Evolutionary conservation across 306 rosid genomes (phyloP).

Genomic region (Styphnolobium japonicum): DNA sequence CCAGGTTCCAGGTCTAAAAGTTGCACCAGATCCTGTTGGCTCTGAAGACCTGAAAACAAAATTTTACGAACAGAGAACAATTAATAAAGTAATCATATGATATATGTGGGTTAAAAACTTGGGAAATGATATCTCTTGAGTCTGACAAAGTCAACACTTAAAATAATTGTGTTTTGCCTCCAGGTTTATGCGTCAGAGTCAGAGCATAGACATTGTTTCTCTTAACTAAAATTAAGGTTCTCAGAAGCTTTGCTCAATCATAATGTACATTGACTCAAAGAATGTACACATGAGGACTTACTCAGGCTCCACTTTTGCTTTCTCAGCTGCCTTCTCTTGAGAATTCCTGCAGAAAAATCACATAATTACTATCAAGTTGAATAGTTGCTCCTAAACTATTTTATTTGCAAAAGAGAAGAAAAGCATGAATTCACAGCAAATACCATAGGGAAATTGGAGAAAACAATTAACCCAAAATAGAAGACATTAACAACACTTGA

Average conservation of each 20-base stretch:
- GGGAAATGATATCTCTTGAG: conserved; percentile 7
- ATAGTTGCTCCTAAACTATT: neutral
- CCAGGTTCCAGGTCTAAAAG: conserved; percentile 91
- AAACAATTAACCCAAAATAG: neutral
- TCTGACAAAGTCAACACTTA: neutral
- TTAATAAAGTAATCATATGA: neutral
- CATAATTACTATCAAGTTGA: conserved; percentile 6
- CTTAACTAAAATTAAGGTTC: neutral
- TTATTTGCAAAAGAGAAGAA: neutral
- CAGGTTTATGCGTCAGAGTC: neutral
- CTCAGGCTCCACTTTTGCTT: conserved; percentile 42
- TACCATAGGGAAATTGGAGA: neutral
- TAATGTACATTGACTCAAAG: neutral
- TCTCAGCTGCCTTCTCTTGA: conserved; percentile 34
- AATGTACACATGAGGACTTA: conserved; percentile 36
- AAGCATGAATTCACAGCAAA: neutral
- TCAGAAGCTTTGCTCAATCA: neutral
- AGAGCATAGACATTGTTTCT: neutral
- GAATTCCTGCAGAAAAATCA: conserved; percentile 48
- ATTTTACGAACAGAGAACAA: conserved; percentile 6
- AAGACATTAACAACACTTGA: neutral
- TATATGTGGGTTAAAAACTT: neutral
- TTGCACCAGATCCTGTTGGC: conserved; percentile 69
- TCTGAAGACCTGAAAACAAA: conserved; percentile 64
- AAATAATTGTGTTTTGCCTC: neutral